phyloP scores from a whole-genome alignment of 352 stramenopile species.

The Globisporangium polare region DNA sequence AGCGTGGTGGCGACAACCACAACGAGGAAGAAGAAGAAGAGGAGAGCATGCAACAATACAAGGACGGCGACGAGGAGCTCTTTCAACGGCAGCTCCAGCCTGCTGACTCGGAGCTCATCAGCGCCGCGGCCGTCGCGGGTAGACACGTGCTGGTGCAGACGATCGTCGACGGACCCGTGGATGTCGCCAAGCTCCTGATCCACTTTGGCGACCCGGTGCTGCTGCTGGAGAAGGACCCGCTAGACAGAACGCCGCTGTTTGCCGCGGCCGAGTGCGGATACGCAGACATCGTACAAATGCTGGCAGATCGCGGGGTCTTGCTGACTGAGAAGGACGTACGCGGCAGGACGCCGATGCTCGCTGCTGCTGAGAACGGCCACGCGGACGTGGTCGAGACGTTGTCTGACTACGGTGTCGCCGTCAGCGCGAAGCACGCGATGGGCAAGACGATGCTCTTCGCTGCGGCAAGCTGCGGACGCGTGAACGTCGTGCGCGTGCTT shows the following conservation, averaged over 20 bases:
- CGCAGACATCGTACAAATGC: slow-evolving; percentile 8
- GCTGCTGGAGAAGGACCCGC: slow-evolving; percentile 11
- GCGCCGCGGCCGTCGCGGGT: background rate
- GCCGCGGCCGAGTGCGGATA: slow-evolving; percentile 11
- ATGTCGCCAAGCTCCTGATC: slow-evolving; percentile 17
- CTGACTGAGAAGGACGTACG: slow-evolving; percentile 12
- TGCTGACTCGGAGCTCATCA: slow-evolving; percentile 2
- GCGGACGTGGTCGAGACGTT: slow-evolving; percentile 9
- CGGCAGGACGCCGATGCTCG: slow-evolving; percentile 13
- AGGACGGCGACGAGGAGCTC: slow-evolving; percentile 7
- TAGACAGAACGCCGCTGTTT: slow-evolving; percentile 11
- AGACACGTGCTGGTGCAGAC: slow-evolving; percentile 14
- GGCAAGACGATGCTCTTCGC: slow-evolving; percentile 16
- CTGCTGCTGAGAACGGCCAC: slow-evolving; percentile 14
- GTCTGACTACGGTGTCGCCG: slow-evolving; percentile 1
- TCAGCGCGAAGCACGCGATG: slow-evolving; percentile 10
- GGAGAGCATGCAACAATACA: slow-evolving; percentile 7
- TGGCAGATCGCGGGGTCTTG: slow-evolving; percentile 6
- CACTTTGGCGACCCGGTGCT: slow-evolving; percentile 16
- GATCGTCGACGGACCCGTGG: slow-evolving; percentile 13
- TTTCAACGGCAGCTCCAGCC: background rate
- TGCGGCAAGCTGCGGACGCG: slow-evolving; percentile 14
- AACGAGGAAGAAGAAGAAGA: background rate
- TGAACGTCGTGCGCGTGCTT: slow-evolving; percentile 11
- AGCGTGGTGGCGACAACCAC: background rate